A percentile compares a stretch with the other conserved stretches of the same genome.
Evolutionary conservation across 768 basidiomycete species (phyloP).

Genomic region (Pleurotus tuoliensis): DNA sequence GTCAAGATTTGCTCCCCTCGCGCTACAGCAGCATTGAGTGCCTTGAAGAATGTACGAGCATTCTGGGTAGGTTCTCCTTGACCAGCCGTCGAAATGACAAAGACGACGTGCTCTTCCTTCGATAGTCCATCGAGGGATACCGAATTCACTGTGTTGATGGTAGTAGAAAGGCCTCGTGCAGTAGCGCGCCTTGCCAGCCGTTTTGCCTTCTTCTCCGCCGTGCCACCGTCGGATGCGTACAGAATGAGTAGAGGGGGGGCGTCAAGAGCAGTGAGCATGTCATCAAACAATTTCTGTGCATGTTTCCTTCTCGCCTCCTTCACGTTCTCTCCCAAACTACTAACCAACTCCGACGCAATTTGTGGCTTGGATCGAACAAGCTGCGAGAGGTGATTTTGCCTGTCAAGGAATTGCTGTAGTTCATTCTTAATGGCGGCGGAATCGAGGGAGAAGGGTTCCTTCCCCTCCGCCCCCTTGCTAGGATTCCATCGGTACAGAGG

Average conservation of each 20-base stretch:
- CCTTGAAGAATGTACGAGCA: slow-evolving; percentile 85
- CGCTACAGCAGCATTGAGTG: slow-evolving; percentile 62
- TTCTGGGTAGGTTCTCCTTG: slow-evolving; percentile 99
- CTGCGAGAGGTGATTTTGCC: slow-evolving; percentile 95
- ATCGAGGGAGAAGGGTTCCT: slow-evolving; percentile 90
- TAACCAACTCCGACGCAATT: slow-evolving; percentile 78
- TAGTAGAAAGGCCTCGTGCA: slow-evolving; percentile 76
- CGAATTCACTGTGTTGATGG: slow-evolving; percentile 77
- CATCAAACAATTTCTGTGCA: slow-evolving; percentile 80
- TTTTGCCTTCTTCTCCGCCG: slow-evolving; percentile 96
- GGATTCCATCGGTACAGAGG: slow-evolving; percentile 98
- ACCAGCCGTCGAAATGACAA: slow-evolving; percentile 91
- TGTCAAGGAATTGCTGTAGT: slow-evolving; percentile 88
- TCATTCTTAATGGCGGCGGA: slow-evolving; percentile 94
- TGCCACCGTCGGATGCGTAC: slow-evolving; percentile 94
- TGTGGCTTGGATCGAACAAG: slow-evolving; percentile 78
- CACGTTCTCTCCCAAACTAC: slow-evolving; percentile 79
- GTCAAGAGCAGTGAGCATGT: slow-evolving; percentile 78
- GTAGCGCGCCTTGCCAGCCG: slow-evolving; percentile 78
- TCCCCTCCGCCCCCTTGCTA: slow-evolving; percentile 64
- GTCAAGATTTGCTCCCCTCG: slow-evolving; percentile 56
- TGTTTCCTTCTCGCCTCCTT: slow-evolving; percentile 79
- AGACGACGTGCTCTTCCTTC: slow-evolving; percentile 73
- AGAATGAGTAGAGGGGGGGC: slow-evolving; percentile 85
- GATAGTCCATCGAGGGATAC: slow-evolving; percentile 70